Conservation (phyloP, 257 asterid genomes). For the Solanum arcanum region DNA sequence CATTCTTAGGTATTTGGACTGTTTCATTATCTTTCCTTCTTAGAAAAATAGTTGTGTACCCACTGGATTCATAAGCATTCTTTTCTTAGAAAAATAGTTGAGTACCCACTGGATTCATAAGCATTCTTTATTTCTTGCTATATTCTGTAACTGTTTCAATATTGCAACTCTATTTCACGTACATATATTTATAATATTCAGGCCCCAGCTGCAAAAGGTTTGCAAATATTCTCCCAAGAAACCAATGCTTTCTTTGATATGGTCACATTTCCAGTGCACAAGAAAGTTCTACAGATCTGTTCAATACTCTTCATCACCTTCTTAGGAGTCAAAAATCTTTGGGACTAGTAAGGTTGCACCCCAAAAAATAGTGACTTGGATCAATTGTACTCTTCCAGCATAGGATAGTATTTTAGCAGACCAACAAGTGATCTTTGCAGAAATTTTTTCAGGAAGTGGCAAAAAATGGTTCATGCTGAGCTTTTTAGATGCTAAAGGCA, state of each 20-base stretch:
- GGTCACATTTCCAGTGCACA: background rate
- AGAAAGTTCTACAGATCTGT: background rate
- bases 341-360: background rate
- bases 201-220: background rate
- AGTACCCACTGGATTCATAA: background rate
- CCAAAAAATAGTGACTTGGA: background rate
- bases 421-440: background rate
- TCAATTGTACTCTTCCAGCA: background rate
- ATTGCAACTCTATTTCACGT: background rate
- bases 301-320: background rate
- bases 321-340: background rate
- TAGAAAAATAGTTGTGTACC: background rate
- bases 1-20: background rate
- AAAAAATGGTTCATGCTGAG: background rate
- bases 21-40: background rate
- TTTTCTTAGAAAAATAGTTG: background rate
- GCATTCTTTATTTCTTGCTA: background rate
- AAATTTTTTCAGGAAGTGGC: background rate
- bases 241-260: background rate
- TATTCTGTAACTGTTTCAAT: background rate
- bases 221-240: background rate
- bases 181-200: background rate
- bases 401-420: background rate
- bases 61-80: background rate
- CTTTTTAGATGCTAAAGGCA: background rate